Evolutionary conservation across 371 early-diverging fungal species (phyloP), one percentile per base, ranked within the genome.

Genomic region (Haplosporangium sp.): DNA sequence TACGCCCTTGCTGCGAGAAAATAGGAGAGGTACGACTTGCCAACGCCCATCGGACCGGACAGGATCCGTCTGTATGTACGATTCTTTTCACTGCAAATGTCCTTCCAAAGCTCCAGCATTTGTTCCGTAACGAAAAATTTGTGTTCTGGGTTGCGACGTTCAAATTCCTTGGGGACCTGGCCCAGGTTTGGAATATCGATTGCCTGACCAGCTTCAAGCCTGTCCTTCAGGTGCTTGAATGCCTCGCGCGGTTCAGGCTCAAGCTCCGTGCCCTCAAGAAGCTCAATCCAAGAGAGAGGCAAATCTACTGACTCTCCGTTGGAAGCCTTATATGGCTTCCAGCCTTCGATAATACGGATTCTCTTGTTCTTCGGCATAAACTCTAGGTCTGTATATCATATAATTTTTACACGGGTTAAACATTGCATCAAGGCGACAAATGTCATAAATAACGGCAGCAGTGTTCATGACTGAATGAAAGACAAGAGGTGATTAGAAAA

Each of bases 31-130:
- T 48, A 12, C 18, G 18, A 69, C 48, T 74, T 74, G 69, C 64
- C 62, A 42, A 74, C 61, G 11, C 77, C 67, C 77, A 70, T 65
- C 37, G 66, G 66, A 48, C 59, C 59, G 53, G 66, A 66, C 38
- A 66, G 59, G 58, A 59, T 38, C 42, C 59, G 66, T 59, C 59
- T 57, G 59, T 52, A 66, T 36, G 66, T 59, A 45, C 41, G 21
- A 37, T 55, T 47, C 48, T 67, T 5, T 57, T 65, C 66, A 21
- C 56, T 61, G 46, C 42, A 45, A 45, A 66, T 65, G 9, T 65
- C 60, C 43, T 66, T 40, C 67, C 66, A 73, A 55, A 73, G 62
- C 20, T 56, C 62, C 42, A 73, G 61, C 73, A 72, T 72, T 51
- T 65, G 61, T 37, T 72, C 62, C 18, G 73, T 72, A 29, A 72